Evolutionary conservation across 179 eudicot species (phyloP).

Genomic region (Patellifolia procumbens): DNA sequence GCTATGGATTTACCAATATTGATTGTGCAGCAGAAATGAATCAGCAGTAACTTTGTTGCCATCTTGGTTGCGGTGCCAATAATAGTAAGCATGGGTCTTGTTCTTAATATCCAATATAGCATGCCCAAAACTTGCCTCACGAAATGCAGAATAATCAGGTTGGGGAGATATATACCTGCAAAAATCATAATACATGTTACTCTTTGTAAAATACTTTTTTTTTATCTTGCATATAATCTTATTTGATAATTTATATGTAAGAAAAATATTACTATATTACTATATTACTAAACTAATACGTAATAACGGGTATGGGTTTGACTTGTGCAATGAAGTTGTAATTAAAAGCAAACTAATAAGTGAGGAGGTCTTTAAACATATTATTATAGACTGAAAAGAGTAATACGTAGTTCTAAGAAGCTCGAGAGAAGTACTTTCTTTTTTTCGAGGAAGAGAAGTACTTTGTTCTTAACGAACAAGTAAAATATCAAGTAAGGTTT

Average conservation of each 20-base stretch:
- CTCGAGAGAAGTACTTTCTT: too few species aligned
- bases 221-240: not conserved
- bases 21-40: slow-evolving; percentile 21
- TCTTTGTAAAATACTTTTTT: not conserved
- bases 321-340: too few species aligned
- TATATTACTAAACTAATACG: too few species aligned
- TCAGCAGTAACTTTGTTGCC: slow-evolving; percentile 25
- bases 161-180: slow-evolving; percentile 21
- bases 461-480: too few species aligned
- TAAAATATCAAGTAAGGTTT: too few species aligned
- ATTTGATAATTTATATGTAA: not conserved
- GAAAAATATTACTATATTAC: too few species aligned
- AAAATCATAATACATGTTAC: not conserved
- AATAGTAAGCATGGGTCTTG: slow-evolving; percentile 25
- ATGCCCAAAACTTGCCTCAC: slow-evolving; percentile 30
- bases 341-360: too few species aligned
- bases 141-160: slow-evolving; percentile 28
- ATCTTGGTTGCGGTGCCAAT: slow-evolving; percentile 29
- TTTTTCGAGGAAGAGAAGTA: too few species aligned
- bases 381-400: too few species aligned
- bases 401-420: too few species aligned
- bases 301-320: too few species aligned
- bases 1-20: slow-evolving; percentile 12
- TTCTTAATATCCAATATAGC: slow-evolving; percentile 31
- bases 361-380: too few species aligned